Evolutionary conservation across 23 red algal species (phyloP).

Genomic region (Gracilaria vermiculophylla): DNA sequence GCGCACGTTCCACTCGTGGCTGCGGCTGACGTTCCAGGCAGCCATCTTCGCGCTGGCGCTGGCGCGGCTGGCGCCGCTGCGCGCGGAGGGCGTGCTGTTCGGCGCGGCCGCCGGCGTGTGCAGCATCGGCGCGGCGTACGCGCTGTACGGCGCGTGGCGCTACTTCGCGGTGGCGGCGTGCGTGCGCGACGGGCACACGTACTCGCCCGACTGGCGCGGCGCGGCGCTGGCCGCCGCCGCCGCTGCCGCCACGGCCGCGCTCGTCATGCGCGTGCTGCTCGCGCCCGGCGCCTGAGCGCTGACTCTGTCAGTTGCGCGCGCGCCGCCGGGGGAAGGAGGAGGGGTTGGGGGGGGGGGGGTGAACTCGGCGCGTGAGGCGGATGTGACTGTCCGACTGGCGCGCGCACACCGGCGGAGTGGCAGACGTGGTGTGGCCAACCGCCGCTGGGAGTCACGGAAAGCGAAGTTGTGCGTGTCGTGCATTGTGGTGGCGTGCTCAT

Average conservation of each 20-base stretch:
- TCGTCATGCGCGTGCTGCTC: neutral
- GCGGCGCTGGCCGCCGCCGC: neutral
- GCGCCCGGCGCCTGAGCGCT: no score
- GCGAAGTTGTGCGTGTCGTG: no score
- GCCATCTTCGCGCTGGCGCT: constrained; percentile 32
- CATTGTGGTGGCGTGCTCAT: no score
- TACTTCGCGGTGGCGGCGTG: neutral
- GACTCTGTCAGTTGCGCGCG: no score
- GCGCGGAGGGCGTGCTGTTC: neutral
- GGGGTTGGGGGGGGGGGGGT: no score
- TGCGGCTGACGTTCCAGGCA: constrained; percentile 18
- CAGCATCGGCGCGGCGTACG: neutral
- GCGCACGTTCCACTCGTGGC: constrained; percentile 64
- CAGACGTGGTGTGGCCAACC: no score
- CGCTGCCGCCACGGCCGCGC: neutral
- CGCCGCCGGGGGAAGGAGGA: neutral
- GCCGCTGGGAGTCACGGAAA: no score
- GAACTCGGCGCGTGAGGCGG: no score
- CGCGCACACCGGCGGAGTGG: no score
- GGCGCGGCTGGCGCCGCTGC: neutral
- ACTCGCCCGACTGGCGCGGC: neutral
- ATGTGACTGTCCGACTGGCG: no score
- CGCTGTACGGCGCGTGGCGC: neutral
- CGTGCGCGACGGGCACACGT: neutral
- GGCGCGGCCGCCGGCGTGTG: neutral